Conservation (phyloP, 805 yeast species). For the Kluyveromyces starmeri region DNA sequence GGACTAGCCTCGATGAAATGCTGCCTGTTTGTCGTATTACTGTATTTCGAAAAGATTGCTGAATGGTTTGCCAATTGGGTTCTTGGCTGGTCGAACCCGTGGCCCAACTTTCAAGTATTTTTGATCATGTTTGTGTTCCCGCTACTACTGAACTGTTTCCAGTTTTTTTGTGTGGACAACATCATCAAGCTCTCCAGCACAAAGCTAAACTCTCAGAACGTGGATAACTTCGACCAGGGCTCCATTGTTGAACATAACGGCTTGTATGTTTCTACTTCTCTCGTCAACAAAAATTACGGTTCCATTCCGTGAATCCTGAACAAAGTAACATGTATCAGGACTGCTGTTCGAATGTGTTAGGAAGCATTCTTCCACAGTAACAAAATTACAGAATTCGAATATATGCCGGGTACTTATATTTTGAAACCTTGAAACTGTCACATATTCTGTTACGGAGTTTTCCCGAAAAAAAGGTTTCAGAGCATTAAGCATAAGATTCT, state of each 20-base stretch:
- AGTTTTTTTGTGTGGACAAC: conserved; percentile 63
- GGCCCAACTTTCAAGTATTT: conserved; percentile 76
- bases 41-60: conserved; percentile 58
- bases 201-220: conserved; percentile 16
- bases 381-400: no score
- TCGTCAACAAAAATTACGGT: not conserved
- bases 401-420: no score
- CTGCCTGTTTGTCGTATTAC: conserved; percentile 46
- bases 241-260: conserved; percentile 10
- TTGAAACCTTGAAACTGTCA: no score
- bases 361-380: no score
- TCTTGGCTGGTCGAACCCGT: conserved; percentile 73
- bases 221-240: conserved; percentile 24
- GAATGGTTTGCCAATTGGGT: conserved; percentile 68
- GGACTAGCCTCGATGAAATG: conserved; percentile 60
- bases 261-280: not conserved
- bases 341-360: no score
- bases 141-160: conserved; percentile 62
- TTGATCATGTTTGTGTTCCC: conserved; percentile 83
- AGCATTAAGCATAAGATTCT: no score
- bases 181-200: conserved; percentile 50
- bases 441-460: no score
- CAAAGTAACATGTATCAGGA: no score
- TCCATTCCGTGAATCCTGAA: not conserved
- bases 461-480: no score